Base-by-base conservation (phyloP, 495 filamentous ascomycete species). In the Chlorociboria aeruginascens region DNA sequence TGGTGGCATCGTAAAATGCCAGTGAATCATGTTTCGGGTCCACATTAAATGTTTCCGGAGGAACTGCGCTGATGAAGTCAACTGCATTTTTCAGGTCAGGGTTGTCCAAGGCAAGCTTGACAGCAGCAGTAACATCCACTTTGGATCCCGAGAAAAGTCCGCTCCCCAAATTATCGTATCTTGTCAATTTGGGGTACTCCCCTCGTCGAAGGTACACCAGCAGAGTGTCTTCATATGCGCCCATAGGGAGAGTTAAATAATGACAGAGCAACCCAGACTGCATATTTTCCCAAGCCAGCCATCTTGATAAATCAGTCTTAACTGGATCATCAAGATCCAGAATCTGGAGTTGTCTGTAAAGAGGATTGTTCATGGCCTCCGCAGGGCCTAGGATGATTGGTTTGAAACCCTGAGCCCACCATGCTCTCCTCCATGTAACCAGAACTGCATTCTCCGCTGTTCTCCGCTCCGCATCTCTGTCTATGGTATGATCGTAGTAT, bases 271-370 rank as follows among this genome's bases (percentile, higher is more conserved):
- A 63, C 4, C 92, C 92, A 29, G 79, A 78, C n/a, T 84, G 81
- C 85, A 95, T 93, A 46, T 83, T 79, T 14, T 85, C 87, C 89
- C 89, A 98, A 3, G 92, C 92, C 46, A 95, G 65, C 89, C 88
- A 96, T 46, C 83, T 72, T 67, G 83, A 78, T 32, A 95, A 54
- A 45, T 95, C 88, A 13, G 67, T 70, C 60, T 86, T 80, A 45
- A 93, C 58, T 31, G 71, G 70, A 0, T 69, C 57, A 44, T 67
- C 61, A 28, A 79, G 55, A 35, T 77, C 62, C 44, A 80, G 54
- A 31, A 63, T 66, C 60, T 89, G 81, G 43, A 87, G 63, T 43
- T 72, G 67, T 57, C 84, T 72, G 58, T 90, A 95, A 8, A 86
- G 59, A 0, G 82, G 84, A 55, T 94, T 89, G 54, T 83, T 82